Evolutionary conservation across 2,329 filamentous ascomycete species (phyloP).

Genomic region (Exophiala lecanii-corni): DNA sequence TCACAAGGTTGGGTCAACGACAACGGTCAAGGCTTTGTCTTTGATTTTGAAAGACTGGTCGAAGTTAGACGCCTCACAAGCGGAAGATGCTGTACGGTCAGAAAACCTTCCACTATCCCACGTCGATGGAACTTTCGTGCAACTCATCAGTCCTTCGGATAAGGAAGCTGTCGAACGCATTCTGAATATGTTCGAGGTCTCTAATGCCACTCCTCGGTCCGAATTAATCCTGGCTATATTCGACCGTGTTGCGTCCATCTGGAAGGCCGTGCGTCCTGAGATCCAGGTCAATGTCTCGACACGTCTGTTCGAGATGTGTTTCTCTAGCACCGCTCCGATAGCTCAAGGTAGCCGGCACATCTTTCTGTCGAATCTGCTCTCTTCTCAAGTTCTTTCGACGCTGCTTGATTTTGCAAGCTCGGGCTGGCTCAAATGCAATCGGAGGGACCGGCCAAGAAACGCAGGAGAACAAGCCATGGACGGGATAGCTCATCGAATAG

Average conservation of each 20-base stretch:
- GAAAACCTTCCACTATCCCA: conserved; percentile 47
- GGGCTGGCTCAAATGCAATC: conserved; percentile 64
- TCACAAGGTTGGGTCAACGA: conserved; percentile 66
- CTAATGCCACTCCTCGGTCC: conserved; percentile 36
- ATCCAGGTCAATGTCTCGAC: conserved; percentile 35
- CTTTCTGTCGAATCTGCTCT: conserved; percentile 18
- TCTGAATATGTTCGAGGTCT: conserved; percentile 46
- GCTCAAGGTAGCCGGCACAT: conserved; percentile 19
- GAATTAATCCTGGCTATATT: conserved; percentile 64
- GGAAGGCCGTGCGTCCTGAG: conserved; percentile 49
- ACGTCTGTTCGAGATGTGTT: conserved; percentile 39
- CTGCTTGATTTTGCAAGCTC: conserved; percentile 69
- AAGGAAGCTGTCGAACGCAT: conserved; percentile 54
- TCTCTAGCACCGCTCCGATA: conserved; percentile 29
- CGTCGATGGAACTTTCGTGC: conserved; percentile 51
- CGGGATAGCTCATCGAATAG: conserved; percentile 42
- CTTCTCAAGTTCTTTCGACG: conserved; percentile 51
- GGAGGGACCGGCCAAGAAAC: conserved; percentile 69
- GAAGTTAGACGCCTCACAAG: conserved; percentile 48
- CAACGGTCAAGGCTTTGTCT: conserved; percentile 70
- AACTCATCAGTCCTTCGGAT: conserved; percentile 52
- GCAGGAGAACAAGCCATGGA: conserved; percentile 72
- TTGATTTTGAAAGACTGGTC: conserved; percentile 69
- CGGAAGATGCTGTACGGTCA: conserved; percentile 44
- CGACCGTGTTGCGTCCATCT: conserved; percentile 64